Percentiles rank a stretch among this genome's conserved stretches.
Evolutionary conservation across 306 rosid species (phyloP).

Genomic region (Begonia peltatifolia): DNA sequence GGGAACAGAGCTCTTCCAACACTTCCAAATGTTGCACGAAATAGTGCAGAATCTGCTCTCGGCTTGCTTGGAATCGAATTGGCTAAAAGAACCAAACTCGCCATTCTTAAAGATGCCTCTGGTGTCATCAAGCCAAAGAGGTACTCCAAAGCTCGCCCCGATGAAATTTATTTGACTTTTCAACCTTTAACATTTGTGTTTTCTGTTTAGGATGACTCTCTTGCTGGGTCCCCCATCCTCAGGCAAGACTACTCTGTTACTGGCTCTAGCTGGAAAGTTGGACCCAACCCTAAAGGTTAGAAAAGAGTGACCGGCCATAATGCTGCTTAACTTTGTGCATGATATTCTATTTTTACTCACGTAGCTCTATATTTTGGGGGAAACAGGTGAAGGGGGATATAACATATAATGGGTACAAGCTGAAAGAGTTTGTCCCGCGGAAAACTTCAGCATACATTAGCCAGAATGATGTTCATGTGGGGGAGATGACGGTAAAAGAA

Average conservation of each 20-base stretch:
- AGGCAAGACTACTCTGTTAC: slow-evolving; percentile 75
- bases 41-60: slow-evolving; percentile 39
- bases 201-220: slow-evolving; percentile 55
- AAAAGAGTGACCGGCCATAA: no score
- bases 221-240: slow-evolving; percentile 84
- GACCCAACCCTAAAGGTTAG: slow-evolving; percentile 18
- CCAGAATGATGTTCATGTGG: slow-evolving; percentile 78
- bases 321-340: no score
- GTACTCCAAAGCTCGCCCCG: slow-evolving; percentile 11
- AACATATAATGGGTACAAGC: slow-evolving; percentile 55
- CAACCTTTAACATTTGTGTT: slow-evolving; percentile 1
- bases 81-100: slow-evolving; percentile 52
- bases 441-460: slow-evolving; percentile 84
- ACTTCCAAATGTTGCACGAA: slow-evolving; percentile 43
- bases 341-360: no score
- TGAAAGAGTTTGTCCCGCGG: slow-evolving; percentile 58
- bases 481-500: slow-evolving; percentile 83
- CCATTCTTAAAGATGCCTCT: slow-evolving; percentile 64
- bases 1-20: slow-evolving; percentile 84
- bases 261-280: slow-evolving; percentile 83
- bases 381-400: slow-evolving; percentile 52
- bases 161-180: background rate
- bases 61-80: slow-evolving; percentile 39
- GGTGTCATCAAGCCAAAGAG: slow-evolving; percentile 77
- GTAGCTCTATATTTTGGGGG: no score